Evolutionary conservation across 257 asterid species (phyloP).

Genomic region (Salvia miltiorrhiza): DNA sequence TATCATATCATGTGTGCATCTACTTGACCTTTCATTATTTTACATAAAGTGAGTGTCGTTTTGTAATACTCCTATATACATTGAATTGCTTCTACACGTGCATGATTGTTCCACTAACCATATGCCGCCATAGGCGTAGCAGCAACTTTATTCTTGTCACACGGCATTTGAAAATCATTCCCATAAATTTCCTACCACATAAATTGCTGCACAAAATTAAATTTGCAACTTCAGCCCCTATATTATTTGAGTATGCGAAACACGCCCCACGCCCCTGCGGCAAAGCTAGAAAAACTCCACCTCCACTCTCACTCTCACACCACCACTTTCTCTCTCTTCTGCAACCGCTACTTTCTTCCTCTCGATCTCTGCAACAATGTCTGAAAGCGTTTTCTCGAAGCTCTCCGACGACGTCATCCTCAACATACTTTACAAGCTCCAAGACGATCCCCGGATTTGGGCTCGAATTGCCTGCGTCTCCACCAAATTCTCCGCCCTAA

Average conservation of each 20-base stretch:
- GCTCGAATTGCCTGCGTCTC: conserved; percentile 85
- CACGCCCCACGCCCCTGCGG: not conserved
- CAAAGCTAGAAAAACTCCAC: not conserved
- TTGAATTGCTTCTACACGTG: not conserved
- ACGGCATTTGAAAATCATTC: not conserved
- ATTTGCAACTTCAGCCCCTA: conserved; percentile 1
- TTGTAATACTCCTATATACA: not conserved
- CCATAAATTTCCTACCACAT: not conserved
- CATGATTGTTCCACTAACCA: not conserved
- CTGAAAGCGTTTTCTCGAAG: conserved; percentile 50
- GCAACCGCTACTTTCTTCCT: not conserved
- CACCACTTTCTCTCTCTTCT: not conserved
- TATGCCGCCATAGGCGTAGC: too few species aligned
- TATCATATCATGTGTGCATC: too few species aligned
- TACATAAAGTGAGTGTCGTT: not conserved
- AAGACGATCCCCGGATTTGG: conserved; percentile 87
- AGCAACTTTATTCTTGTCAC: not conserved
- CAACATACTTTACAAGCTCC: conserved; percentile 70
- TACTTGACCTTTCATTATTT: too few species aligned
- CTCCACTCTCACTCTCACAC: not conserved
- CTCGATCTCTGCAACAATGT: conserved; percentile 22
- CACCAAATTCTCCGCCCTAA: conserved; percentile 59
- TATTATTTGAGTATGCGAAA: not conserved
- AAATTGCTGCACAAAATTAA: not conserved
- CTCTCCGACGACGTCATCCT: conserved; percentile 82